A percentile compares a stretch with the other conserved stretches of the same genome.
Evolutionary conservation across 257 asterid species (phyloP).

Genomic region (Nicotiana sylvestris): DNA sequence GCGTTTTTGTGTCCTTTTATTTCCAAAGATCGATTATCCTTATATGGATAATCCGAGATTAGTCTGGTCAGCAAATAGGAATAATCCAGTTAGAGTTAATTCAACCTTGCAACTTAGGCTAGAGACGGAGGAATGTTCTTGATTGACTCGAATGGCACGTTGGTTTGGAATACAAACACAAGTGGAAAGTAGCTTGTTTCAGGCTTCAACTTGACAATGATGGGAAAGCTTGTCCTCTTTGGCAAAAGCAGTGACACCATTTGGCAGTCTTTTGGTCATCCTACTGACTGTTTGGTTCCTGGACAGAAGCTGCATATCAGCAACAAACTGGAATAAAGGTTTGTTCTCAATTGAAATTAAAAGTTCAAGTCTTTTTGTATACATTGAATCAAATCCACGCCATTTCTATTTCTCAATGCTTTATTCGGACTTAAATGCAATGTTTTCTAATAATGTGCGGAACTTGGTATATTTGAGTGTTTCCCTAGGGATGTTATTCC

Average conservation of each 20-base stretch:
- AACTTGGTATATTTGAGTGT: too few species aligned
- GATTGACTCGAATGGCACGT: background rate
- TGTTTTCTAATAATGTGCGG: too few species aligned
- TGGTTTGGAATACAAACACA: background rate
- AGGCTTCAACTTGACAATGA: background rate
- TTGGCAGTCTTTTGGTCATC: constrained; percentile 12
- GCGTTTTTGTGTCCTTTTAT: background rate
- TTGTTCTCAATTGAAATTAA: background rate
- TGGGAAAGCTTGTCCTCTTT: background rate
- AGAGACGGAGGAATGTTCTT: background rate
- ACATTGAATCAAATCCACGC: background rate
- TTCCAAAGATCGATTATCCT: background rate
- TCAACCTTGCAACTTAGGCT: background rate
- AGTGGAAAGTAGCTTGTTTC: too few species aligned
- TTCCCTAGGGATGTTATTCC: too few species aligned
- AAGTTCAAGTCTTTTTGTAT: background rate
- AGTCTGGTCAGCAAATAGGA: background rate
- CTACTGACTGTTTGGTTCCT: background rate
- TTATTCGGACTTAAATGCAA: too few species aligned
- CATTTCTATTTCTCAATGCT: too few species aligned
- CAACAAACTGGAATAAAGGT: background rate
- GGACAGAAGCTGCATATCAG: constrained; percentile 3
- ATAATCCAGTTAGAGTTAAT: too few species aligned
- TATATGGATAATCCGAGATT: background rate
- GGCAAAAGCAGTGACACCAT: background rate